Percentiles rank a stretch among this genome's conserved stretches.
Evolutionary conservation across 2,329 filamentous ascomycete genomes (phyloP).

Genomic region (Colletotrichum horii): DNA sequence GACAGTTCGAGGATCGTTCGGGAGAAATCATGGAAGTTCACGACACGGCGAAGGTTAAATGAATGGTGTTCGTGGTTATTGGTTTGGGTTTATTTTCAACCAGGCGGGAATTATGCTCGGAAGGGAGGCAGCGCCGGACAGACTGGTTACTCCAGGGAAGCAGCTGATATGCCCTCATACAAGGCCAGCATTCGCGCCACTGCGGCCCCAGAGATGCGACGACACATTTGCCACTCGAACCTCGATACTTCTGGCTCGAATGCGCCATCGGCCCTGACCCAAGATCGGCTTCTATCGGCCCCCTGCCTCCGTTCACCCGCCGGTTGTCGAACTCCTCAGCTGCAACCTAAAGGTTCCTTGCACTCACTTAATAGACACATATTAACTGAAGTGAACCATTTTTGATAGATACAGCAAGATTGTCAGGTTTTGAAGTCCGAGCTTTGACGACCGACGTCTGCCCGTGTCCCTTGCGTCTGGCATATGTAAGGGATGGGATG

Average conservation of each 20-base stretch:
- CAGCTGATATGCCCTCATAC: background rate
- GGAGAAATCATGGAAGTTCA: too few species aligned
- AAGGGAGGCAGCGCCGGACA: background rate
- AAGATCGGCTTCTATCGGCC: background rate
- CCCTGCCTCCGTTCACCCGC: too few species aligned
- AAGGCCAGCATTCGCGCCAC: background rate
- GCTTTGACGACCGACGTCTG: background rate
- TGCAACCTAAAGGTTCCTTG: background rate
- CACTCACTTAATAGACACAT: background rate
- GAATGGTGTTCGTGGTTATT: background rate
- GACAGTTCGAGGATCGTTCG: too few species aligned
- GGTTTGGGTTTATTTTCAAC: background rate
- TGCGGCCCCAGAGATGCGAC: background rate
- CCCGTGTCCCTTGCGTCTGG: background rate
- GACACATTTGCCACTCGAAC: background rate
- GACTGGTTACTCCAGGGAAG: background rate
- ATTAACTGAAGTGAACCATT: fast-evolving
- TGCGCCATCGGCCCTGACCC: background rate
- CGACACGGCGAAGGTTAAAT: too few species aligned
- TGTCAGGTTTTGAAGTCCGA: background rate
- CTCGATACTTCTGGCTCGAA: background rate
- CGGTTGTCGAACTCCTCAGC: background rate
- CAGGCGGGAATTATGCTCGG: background rate
- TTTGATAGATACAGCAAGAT: background rate
- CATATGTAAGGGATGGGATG: background rate